Evolutionary conservation across 352 stramenopile genomes (phyloP), one percentile per base, ranked within the genome.

Genomic region (Pilasporangium apinafurcum): DNA sequence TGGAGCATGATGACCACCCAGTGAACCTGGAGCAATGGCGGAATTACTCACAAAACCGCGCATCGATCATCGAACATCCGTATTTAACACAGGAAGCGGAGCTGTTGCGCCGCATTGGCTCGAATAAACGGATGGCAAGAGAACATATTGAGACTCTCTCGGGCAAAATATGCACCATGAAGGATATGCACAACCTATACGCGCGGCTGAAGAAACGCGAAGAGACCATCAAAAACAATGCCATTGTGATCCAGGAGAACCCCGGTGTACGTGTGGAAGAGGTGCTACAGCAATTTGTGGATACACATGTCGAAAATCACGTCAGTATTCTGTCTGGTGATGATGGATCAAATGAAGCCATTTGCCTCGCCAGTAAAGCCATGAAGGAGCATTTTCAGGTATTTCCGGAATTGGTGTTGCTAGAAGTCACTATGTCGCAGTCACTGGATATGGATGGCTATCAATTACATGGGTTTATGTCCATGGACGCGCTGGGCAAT

Each of bases 121-220:
- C 75, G 38, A 84, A 79, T 59, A 87, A 87, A 50, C 65, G 65
- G 48, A 64, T 61, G 6, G 63, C 69, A 7, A 68, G 68, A 22
- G 59, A 75, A 25, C 75, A 85, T 44, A 82, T 87, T 27, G 71
- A 85, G 52, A 71, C 56, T 13, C 53, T 87, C 21, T 78, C 66
- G 22, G 75, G 75, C 14, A 77, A 77, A 46, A 65, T 83, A 12
- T 87, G 75, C 37, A 87, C 75, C 18, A 87, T 85, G 68, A 87
- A 87, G 39, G 75, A 85, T 48, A 87, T 85, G 75, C 75, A 87
- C 58, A 87, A 87, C 37, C 36, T 87, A 34, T 85, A 72, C 36
- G 64, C 75, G 27, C 67, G 70, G 3, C 53, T 87, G 10, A 76
- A 78, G 54, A 74, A 75, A 37, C 69, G 70, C 12, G 75, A 87